Base-by-base conservation (phyloP, 495 filamentous ascomycete genomes). In the Cercophora newfieldiana region DNA sequence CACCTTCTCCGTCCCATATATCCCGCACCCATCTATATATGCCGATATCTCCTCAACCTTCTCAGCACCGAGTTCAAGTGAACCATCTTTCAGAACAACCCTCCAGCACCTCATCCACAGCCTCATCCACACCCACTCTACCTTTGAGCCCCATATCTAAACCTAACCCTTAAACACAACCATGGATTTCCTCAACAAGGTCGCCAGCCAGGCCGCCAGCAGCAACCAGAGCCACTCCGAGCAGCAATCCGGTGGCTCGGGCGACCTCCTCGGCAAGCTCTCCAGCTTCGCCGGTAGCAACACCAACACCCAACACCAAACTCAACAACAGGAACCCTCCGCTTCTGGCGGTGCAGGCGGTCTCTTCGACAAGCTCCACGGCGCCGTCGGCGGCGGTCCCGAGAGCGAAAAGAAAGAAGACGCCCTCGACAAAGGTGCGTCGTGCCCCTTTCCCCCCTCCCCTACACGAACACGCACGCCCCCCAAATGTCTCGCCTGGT, bases 351-450 rank as follows among this genome's bases (percentile, higher is more conserved):
- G 48, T 30, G 54, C 31, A 22, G 49, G 65, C 44, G 60, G 67
- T 56, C 76, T 89, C 71, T 68, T 88, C 58, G 82, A 83, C 63
- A 87, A 89, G 71, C 47, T 90, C 29, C 88, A 91, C 75, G 60
- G 73, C 29, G 77, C 84, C 54, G 85, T 85, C 26, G 89, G 89
- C 26, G 89, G 89, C 49, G 89, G 89, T 33, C 78, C 74, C 54
- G 79, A 85, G 69, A 83, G 86, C 70, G 89, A 92, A 83, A 85
- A 90, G 81, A 87, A 90, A 48, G 89, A 91, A 72, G 89, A 91
- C 73, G 70, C 66, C 0, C 80, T 90, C 28, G 88, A 90, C 71
- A 90, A 90, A 71, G 86, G 86, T 87, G 71, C 25, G 59, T 64
- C 18, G 7, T 2, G 22, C 50, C 16, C 8, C 55, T 24, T 37